Evolutionary conservation across 139 green algal species (phyloP), one percentile per base, ranked within the genome.

Genomic region (Ettlia oleoabundans): DNA sequence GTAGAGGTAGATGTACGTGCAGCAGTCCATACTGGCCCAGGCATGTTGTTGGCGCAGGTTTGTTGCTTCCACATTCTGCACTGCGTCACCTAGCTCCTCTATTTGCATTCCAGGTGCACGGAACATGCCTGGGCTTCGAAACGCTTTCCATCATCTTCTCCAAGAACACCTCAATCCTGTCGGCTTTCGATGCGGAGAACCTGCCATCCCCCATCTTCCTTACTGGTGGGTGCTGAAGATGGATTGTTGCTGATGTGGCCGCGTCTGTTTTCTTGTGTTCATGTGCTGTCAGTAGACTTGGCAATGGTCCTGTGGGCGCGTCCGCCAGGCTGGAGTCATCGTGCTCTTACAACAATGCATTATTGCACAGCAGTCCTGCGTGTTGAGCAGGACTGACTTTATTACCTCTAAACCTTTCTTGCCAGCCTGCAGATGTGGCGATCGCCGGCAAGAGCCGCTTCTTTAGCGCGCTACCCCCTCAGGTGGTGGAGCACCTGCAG

Each of bases 61-160:
- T 30, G 63, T 28, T 70, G 63, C 7, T 3, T n/a, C n/a, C 28
- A 58, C 47, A 58, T 58, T 58, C 47, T 58, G 47, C 47, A 58
- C 47, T 58, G 47, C 47, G 47, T 58, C 47, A 58, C 13, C 15
- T 58, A 24, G 47, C 47, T 58, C 47, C 13, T 63, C 8, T 77
- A 2, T 19, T 7, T 24, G 22, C 15, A 18, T 3, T 82, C 64
- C 55, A 86, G 82, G 30, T 92, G 30, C 86, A 96, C 68, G 94
- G 93, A 55, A 95, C 94, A 0, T 97, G 94, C 78, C 85, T 97
- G 67, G 94, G 94, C 43, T 89, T 97, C 72, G 92, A 97, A 80
- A 84, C 91, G 4, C 85, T 97, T 65, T 69, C 81, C 24, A 82
- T 96, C 38, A 84, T 93, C 43, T 80, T 90, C 5, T 85, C 76